Percentiles rank a stretch among this genome's conserved stretches.
Evolutionary conservation across 768 basidiomycete species (phyloP).

Genomic region (Mycena galopus): DNA sequence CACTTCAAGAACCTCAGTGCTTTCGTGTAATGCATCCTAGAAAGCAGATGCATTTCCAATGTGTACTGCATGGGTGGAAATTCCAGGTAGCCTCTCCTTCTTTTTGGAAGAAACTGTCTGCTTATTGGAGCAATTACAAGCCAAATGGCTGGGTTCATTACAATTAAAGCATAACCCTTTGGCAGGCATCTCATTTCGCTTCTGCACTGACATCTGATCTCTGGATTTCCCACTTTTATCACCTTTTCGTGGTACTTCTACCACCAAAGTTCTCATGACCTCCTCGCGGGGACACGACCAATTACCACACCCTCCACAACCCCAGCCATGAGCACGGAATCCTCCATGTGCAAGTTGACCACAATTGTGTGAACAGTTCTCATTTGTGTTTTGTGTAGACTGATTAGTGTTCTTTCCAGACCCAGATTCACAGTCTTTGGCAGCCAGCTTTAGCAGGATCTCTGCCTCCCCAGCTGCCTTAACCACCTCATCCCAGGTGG

Average conservation of each 20-base stretch:
- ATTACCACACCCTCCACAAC: background rate
- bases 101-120: background rate
- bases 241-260: too few relatives aligned
- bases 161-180: background rate
- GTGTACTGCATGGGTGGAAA: too few relatives aligned
- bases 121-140: background rate
- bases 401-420: conserved; percentile 5
- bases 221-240: background rate
- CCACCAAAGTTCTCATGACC: background rate
- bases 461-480: too few relatives aligned
- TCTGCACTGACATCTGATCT: background rate
- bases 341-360: background rate
- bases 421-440: too few relatives aligned
- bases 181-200: background rate
- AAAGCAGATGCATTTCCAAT: too few relatives aligned
- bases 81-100: background rate
- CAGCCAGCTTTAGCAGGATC: too few relatives aligned
- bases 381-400: background rate
- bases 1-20: too few relatives aligned
- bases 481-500: too few relatives aligned
- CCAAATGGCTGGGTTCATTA: background rate
- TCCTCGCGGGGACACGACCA: background rate
- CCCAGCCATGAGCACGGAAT: background rate
- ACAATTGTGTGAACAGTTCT: background rate
- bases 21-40: too few relatives aligned